phyloP scores from a whole-genome alignment of 129 eudicot species.

The Ambrosia artemisiifolia region DNA sequence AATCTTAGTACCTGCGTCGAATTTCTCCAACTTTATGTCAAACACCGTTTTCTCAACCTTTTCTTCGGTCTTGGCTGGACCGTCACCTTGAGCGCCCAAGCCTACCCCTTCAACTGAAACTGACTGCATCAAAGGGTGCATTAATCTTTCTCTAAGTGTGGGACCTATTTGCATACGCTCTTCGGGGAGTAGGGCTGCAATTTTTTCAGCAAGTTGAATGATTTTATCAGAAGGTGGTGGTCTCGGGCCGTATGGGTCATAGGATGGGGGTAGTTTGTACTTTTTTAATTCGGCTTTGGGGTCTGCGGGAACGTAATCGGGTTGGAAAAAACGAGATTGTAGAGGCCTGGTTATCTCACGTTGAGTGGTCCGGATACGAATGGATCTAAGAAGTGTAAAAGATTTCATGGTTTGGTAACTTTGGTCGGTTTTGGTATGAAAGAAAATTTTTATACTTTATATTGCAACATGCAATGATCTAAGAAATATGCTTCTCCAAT shows the following conservation, averaged over 20 bases:
- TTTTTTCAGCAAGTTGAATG: constrained; percentile 64
- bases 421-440: constrained; percentile 8
- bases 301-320: constrained; percentile 53
- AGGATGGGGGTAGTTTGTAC: constrained; percentile 57
- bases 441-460: not conserved
- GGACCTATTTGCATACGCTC: constrained; percentile 63
- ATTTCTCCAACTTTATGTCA: constrained; percentile 66
- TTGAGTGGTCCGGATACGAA: constrained; percentile 13
- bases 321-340: constrained; percentile 59
- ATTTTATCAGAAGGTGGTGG: constrained; percentile 79
- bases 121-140: constrained; percentile 57
- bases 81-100: constrained; percentile 51
- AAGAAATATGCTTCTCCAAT: too few relatives aligned
- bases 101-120: constrained; percentile 59
- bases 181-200: constrained; percentile 55
- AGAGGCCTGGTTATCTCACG: constrained; percentile 33
- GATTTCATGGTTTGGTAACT: constrained; percentile 39
- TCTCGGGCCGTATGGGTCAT: constrained; percentile 72
- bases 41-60: constrained; percentile 63
- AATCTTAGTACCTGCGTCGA: constrained; percentile 54
- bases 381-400: constrained; percentile 39
- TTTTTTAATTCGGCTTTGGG: constrained; percentile 49
- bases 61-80: constrained; percentile 50
- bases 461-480: not conserved
- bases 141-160: constrained; percentile 39